A percentile compares a stretch with the other conserved stretches of the same genome.
Evolutionary conservation across 2,329 filamentous ascomycete genomes (phyloP).

Genomic region (Colletotrichum higginsianum): DNA sequence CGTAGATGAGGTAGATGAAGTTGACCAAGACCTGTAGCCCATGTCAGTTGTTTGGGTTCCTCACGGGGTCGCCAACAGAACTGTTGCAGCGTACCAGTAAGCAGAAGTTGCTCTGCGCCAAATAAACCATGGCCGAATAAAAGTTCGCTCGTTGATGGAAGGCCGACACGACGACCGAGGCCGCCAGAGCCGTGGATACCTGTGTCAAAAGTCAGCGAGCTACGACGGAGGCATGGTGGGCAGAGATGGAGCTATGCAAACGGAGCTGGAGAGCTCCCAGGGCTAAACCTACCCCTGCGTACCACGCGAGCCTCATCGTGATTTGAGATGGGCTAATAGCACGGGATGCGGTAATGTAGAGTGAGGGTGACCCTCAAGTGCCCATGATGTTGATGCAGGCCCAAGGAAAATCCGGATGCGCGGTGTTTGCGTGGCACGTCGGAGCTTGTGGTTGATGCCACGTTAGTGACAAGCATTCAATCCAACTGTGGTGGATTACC

Average conservation of each 20-base stretch:
- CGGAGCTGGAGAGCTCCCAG: conserved; percentile 7
- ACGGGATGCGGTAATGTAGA: conserved; percentile 39
- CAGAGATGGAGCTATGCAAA: conserved; percentile 20
- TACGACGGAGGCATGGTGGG: conserved; percentile 24
- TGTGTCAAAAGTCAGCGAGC: conserved; percentile 52
- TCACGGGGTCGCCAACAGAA: conserved; percentile 6
- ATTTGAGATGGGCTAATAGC: conserved; percentile 47
- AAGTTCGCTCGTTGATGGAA: conserved; percentile 98
- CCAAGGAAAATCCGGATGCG: conserved; percentile 30
- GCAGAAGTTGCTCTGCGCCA: conserved; percentile 96
- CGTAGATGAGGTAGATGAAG: conserved; percentile 85
- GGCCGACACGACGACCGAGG: conserved; percentile 87
- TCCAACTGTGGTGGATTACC: conserved; percentile 36
- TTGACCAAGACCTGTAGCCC: conserved; percentile 86
- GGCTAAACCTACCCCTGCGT: conserved; percentile 68
- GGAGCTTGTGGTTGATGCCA: conserved; percentile 50
- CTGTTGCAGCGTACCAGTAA: conserved; percentile 77
- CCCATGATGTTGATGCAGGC: conserved; percentile 52
- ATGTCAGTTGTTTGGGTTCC: conserved; percentile 14
- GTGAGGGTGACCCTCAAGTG: conserved; percentile 49
- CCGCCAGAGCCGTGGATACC: conserved; percentile 88
- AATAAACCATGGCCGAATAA: conserved; percentile 97
- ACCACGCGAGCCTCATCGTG: conserved; percentile 73
- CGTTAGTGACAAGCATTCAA: conserved; percentile 47
- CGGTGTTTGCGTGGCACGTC: conserved; percentile 30